Conservation (phyloP, 2,329 filamentous ascomycete genomes). For the Aspergillus sp. region DNA sequence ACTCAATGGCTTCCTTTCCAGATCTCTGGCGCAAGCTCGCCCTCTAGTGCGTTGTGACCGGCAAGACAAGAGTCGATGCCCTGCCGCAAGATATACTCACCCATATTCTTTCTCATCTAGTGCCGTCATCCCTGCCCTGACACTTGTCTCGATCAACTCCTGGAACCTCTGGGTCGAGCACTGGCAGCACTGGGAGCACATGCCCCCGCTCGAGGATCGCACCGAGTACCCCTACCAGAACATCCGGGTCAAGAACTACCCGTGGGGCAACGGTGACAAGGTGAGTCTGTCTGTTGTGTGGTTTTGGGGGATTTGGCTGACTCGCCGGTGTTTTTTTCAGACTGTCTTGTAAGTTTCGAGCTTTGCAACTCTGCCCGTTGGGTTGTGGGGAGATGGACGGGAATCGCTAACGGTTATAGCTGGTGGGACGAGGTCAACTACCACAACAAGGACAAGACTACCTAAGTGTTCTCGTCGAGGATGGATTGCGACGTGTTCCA, state of each 20-base stretch:
- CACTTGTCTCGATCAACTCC: conserved; percentile 68
- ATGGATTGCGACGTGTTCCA: too few relatives aligned
- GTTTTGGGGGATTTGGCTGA: conserved; percentile 1
- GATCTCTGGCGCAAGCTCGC: conserved; percentile 95
- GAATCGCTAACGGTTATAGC: conserved; percentile 40
- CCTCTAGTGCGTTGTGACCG: conserved; percentile 64
- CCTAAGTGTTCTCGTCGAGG: too few relatives aligned
- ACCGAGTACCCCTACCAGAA: conserved; percentile 96
- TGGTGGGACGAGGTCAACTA: conserved; percentile 96
- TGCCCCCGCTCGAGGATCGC: conserved; percentile 80
- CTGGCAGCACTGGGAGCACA: conserved; percentile 89
- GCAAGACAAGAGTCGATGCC: conserved; percentile 1
- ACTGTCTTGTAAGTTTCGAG: conserved; percentile 56
- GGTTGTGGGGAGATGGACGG: neutral
- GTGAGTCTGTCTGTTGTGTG: conserved; percentile 37
- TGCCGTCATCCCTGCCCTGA: conserved; percentile 62
- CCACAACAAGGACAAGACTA: conserved; percentile 78
- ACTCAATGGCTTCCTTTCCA: conserved; percentile 33
- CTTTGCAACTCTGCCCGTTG: neutral
- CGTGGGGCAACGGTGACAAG: conserved; percentile 95
- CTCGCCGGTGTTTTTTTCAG: conserved; percentile 32
- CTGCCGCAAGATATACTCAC: conserved; percentile 8
- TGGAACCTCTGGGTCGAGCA: conserved; percentile 90
- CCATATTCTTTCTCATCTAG: conserved; percentile 49
- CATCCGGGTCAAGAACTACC: conserved; percentile 91